Conservation (phyloP, 768 basidiomycete genomes). For the Suillus weaverae region DNA sequence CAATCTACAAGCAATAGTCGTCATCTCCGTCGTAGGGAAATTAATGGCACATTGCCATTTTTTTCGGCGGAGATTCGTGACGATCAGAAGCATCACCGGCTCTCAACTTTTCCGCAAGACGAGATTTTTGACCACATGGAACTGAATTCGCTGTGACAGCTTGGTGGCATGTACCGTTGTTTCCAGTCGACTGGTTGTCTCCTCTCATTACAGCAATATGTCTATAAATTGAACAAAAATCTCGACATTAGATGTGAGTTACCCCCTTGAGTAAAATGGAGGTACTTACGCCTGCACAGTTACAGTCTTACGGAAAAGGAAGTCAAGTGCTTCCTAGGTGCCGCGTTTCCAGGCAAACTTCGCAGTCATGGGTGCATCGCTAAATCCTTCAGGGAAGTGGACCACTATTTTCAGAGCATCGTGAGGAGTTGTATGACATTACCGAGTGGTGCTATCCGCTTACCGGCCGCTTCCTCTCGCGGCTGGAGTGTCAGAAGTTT, state of each 20-base stretch:
- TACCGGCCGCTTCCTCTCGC: constrained; percentile 3
- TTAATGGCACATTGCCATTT: neutral
- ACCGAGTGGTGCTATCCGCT: neutral
- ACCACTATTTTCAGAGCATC: neutral
- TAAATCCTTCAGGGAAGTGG: neutral
- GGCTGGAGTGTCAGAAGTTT: neutral
- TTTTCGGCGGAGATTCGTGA: constrained; percentile 1
- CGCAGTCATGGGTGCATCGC: neutral
- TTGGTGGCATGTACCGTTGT: neutral
- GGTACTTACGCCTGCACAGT: neutral
- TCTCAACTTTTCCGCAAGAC: neutral
- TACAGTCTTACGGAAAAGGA: constrained; percentile 1
- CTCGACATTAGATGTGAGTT: neutral
- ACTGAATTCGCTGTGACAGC: too few species aligned
- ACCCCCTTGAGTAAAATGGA: neutral
- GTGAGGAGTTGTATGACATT: neutral
- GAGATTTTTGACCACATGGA: neutral
- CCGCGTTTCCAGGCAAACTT: constrained; percentile 4
- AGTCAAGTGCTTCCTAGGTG: constrained; percentile 1
- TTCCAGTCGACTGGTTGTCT: neutral
- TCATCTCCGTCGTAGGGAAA: neutral
- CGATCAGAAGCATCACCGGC: neutral
- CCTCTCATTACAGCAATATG: neutral
- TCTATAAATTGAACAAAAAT: neutral
- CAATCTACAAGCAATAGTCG: neutral